Percentiles rank a stretch among this genome's conserved stretches.
These are phyloP conservation scores for Chlamydomonas eustigma DNA, from an alignment of 139 green algal genomes.

Conservation along the genomic window DNA sequence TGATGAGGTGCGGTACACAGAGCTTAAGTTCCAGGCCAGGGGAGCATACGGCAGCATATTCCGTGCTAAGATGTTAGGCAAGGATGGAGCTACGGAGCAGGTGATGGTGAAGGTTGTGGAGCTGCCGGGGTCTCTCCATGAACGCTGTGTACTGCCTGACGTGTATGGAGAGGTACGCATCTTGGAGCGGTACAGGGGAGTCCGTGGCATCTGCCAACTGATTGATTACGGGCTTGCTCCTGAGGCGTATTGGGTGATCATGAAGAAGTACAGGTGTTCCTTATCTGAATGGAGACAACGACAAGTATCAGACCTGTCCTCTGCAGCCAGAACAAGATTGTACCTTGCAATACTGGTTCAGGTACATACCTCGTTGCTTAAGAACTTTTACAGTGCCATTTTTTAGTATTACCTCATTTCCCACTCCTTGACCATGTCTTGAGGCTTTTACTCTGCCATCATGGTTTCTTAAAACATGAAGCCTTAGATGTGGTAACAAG, in stretches of 20 bases:
- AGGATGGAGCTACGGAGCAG: not conserved
- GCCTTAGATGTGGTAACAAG: not conserved
- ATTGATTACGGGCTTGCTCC: conserved; percentile 15
- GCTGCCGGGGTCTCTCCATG: conserved; percentile 42
- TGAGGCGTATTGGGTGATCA: conserved; percentile 63
- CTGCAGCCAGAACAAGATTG: conserved; percentile 9
- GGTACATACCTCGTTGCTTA: too few species aligned
- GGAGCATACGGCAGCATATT: conserved; percentile 57
- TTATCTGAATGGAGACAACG: conserved; percentile 59
- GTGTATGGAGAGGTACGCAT: conserved; percentile 68
- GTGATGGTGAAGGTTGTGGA: conserved; percentile 63
- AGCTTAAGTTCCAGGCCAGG: conserved; percentile 38
- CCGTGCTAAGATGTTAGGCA: conserved; percentile 18
- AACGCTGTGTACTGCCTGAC: conserved; percentile 59
- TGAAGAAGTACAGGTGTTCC: conserved; percentile 61
- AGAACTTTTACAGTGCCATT: too few species aligned
- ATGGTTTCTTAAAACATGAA: not conserved
- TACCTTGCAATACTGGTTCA: conserved; percentile 54
- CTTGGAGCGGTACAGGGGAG: conserved; percentile 36
- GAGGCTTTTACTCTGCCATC: not conserved
- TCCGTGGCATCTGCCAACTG: conserved; percentile 3
- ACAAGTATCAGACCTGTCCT: conserved; percentile 22
- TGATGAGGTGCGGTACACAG: conserved; percentile 35
- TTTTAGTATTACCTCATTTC: too few species aligned
- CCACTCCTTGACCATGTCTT: too few species aligned